Evolutionary conservation across 768 basidiomycete species (phyloP).

Genomic region (Sutorius australiensis): DNA sequence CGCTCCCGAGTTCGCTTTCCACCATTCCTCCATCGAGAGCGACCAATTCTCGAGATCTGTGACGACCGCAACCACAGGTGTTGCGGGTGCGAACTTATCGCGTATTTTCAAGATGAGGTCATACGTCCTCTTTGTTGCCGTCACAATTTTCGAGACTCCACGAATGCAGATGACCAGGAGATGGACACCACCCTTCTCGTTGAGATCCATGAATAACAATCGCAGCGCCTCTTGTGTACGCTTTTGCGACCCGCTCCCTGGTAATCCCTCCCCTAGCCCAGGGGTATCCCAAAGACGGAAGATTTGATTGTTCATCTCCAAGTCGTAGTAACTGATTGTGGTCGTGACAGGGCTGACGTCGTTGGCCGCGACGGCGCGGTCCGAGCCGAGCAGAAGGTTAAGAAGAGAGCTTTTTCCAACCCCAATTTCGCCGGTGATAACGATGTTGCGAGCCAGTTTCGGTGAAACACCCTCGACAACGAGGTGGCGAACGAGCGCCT

Average conservation of each 20-base stretch:
- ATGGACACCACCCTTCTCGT: conserved; percentile 21
- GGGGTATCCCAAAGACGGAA: conserved; percentile 31
- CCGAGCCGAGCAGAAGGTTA: conserved; percentile 24
- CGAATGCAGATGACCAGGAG: conserved; percentile 28
- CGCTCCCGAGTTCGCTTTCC: conserved; percentile 27
- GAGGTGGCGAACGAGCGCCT: conserved; percentile 12
- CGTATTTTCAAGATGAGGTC: conserved; percentile 17
- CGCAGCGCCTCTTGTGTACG: conserved; percentile 21
- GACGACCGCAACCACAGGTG: conserved; percentile 28
- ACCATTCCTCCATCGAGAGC: conserved; percentile 37
- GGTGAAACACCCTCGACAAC: conserved; percentile 19
- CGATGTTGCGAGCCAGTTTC: conserved; percentile 20
- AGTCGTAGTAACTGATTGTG: conserved; percentile 9
- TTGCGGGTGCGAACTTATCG: conserved; percentile 8
- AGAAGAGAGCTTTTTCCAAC: conserved; percentile 30
- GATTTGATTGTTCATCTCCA: conserved; percentile 4
- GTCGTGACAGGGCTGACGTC: conserved; percentile 19
- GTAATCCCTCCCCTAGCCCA: conserved; percentile 25
- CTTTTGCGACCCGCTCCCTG: conserved; percentile 15
- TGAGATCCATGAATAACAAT: conserved; percentile 18
- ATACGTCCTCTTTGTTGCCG: conserved; percentile 17
- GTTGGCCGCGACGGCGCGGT: conserved; percentile 16
- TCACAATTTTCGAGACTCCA: conserved; percentile 15
- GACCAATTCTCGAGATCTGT: conserved; percentile 31
- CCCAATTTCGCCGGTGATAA: conserved; percentile 26